Evolutionary conservation across 768 basidiomycete species (phyloP).

Genomic region (Melanogaster broomeanus): DNA sequence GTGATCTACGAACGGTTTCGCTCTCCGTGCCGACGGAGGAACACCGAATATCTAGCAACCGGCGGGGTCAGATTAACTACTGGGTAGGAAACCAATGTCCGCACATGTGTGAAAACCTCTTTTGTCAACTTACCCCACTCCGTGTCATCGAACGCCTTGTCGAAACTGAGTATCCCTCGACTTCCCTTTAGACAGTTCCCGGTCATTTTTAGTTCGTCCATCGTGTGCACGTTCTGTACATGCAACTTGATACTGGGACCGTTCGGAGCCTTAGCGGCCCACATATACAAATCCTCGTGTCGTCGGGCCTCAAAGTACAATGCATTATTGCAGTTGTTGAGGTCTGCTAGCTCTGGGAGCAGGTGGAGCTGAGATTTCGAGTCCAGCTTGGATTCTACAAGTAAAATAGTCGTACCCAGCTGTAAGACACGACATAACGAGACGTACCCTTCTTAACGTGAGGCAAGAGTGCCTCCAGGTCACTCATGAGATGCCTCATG

Average conservation of each 20-base stretch:
- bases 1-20: slow-evolving; percentile 98
- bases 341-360: slow-evolving; percentile 93
- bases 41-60: slow-evolving; percentile 85
- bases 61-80: slow-evolving; percentile 1
- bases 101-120: slow-evolving; percentile 91
- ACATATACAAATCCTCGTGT: slow-evolving; percentile 94
- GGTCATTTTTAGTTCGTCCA: slow-evolving; percentile 99
- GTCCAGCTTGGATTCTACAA: slow-evolving; percentile 91
- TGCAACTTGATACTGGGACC: slow-evolving; percentile 97
- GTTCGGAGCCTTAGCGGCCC: slow-evolving; percentile 97
- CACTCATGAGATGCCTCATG: slow-evolving; percentile 97
- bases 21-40: slow-evolving; percentile 83
- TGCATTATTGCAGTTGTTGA: slow-evolving; percentile 97
- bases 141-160: slow-evolving; percentile 83
- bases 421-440: background rate
- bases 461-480: slow-evolving; percentile 85
- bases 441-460: slow-evolving; percentile 93
- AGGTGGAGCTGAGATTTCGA: slow-evolving; percentile 93
- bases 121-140: slow-evolving; percentile 87
- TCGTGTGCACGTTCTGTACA: slow-evolving; percentile 97
- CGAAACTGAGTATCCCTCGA: slow-evolving; percentile 90
- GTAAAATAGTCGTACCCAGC: background rate
- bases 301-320: slow-evolving; percentile 96
- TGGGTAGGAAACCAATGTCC: slow-evolving; percentile 26
- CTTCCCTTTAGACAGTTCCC: slow-evolving; percentile 98